Conservation (phyloP, 768 basidiomycete species). For the Zangia roseola region DNA sequence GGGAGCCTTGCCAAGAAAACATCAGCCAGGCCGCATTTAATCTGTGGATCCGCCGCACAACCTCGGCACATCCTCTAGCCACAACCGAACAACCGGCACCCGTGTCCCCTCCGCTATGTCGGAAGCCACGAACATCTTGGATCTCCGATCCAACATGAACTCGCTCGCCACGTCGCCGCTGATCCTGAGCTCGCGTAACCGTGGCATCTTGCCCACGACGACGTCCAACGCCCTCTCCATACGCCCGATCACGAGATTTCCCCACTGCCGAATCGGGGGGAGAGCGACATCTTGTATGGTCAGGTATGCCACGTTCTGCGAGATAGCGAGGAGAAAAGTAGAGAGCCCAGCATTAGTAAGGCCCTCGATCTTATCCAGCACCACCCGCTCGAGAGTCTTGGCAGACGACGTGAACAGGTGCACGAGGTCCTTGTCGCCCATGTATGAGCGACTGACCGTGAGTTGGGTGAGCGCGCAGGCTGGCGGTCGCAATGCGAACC, state of each 20-base stretch:
- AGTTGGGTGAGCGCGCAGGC: slow-evolving; percentile 20
- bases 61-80: slow-evolving; percentile 21
- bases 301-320: slow-evolving; percentile 11
- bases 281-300: slow-evolving; percentile 19
- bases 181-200: slow-evolving; percentile 15
- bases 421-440: slow-evolving; percentile 20
- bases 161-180: slow-evolving; percentile 25
- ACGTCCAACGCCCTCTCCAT: slow-evolving; percentile 19
- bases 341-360: slow-evolving; percentile 18
- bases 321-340: slow-evolving; percentile 12
- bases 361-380: slow-evolving; percentile 15
- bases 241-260: slow-evolving; percentile 18
- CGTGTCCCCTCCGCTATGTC: not conserved
- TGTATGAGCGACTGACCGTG: slow-evolving; percentile 9
- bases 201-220: slow-evolving; percentile 18
- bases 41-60: slow-evolving; percentile 20
- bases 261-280: slow-evolving; percentile 16
- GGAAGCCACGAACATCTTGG: slow-evolving; percentile 15
- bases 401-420: slow-evolving; percentile 13
- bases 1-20: slow-evolving; percentile 9
- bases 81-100: slow-evolving; percentile 16
- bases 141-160: slow-evolving; percentile 22
- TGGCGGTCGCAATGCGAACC: slow-evolving; percentile 13
- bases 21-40: slow-evolving; percentile 21
- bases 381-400: slow-evolving; percentile 17